Evolutionary conservation across 2,329 filamentous ascomycete species (phyloP), one percentile per base, ranked within the genome.

Genomic region (Nemania diffusa): DNA sequence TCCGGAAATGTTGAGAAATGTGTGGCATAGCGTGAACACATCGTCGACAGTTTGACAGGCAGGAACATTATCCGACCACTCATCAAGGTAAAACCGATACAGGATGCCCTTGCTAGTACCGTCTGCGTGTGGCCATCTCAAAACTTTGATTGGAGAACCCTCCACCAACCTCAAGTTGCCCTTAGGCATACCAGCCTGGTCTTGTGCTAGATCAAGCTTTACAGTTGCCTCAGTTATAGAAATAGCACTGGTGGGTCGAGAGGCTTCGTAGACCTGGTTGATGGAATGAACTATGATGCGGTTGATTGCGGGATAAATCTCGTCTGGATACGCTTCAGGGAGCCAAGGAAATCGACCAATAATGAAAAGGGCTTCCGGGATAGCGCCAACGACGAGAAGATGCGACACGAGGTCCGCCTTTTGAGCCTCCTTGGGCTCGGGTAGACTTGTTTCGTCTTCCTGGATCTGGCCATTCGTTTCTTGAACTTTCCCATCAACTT

Each of bases 71-170:
- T 98, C 95, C 2, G 90, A 86, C 96, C 96, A 99, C 73, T 98
- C 96, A 66, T 97, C 94, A 90, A 96, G 97, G 79, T 99, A 99
- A 77, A 97, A 98, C 37, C 92, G 89, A 78, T 97, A 98, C 59
- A 92, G 88, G n/a, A 87, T 85, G 22, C 90, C 90, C 72, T 94
- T 92, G 62, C 90, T 90, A 27, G 88, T 89, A 74, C 96, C 92
- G 70, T 97, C 94, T 5, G 93, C 88, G 73, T 91, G 91, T 4
- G 94, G 92, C 95, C 95, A 97, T 68, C 92, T 88, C 70, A 96
- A 83, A 17, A 88, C 85, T 75, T 91, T 91, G 72, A 88, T 88
- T n/a, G 87, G 81, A 2, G 85, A 81, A 27, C 88, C 84, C 58
- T 89, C 84, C 40, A 78, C 82, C 42, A 91, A 82, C 70, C 86